Conservation (phyloP, 2,329 filamentous ascomycete species). For the Hypoxylon sp. region DNA sequence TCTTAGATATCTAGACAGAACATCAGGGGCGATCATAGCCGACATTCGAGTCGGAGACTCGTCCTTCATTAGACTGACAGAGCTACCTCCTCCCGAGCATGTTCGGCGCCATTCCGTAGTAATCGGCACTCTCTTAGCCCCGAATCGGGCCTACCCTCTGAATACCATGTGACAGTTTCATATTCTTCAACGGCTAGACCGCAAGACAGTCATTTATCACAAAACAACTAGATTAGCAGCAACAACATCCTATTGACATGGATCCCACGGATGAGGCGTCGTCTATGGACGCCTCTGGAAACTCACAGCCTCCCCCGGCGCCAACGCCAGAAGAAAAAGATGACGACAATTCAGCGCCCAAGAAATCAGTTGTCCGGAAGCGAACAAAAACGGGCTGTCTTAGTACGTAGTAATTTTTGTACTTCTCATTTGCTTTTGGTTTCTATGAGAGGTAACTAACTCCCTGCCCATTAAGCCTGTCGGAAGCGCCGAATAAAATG, state of each 20-base stretch:
- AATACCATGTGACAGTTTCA: slow-evolving; percentile 43
- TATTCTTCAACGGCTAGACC: slow-evolving; percentile 38
- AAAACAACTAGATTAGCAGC: slow-evolving; percentile 24
- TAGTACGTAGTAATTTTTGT: slow-evolving; percentile 72
- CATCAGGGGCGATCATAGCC: slow-evolving; percentile 18
- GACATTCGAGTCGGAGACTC: slow-evolving; percentile 19
- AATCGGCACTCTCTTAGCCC: slow-evolving; percentile 34
- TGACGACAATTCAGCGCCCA: slow-evolving; percentile 61
- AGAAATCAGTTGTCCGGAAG: slow-evolving; percentile 70
- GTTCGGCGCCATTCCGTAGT: slow-evolving; percentile 36
- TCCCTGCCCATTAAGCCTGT: slow-evolving; percentile 73
- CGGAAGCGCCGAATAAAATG: slow-evolving; percentile 97
- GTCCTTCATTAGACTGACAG: slow-evolving; percentile 22
- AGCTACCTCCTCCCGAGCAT: slow-evolving; percentile 22
- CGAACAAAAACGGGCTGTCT: slow-evolving; percentile 94
- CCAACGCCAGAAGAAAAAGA: slow-evolving; percentile 55
- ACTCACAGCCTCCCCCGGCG: slow-evolving; percentile 53
- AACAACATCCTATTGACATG: slow-evolving; percentile 49
- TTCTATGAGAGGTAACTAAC: slow-evolving; percentile 39
- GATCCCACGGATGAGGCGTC: slow-evolving; percentile 49
- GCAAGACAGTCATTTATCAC: slow-evolving; percentile 31
- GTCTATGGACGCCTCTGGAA: slow-evolving; percentile 45
- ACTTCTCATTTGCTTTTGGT: slow-evolving; percentile 25
- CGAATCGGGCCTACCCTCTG: slow-evolving; percentile 38
- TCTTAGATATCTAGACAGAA: slow-evolving; percentile 22